Evolutionary conservation across 352 stramenopile genomes (phyloP).

Genomic region (Hyaloperonospora brassicae): DNA sequence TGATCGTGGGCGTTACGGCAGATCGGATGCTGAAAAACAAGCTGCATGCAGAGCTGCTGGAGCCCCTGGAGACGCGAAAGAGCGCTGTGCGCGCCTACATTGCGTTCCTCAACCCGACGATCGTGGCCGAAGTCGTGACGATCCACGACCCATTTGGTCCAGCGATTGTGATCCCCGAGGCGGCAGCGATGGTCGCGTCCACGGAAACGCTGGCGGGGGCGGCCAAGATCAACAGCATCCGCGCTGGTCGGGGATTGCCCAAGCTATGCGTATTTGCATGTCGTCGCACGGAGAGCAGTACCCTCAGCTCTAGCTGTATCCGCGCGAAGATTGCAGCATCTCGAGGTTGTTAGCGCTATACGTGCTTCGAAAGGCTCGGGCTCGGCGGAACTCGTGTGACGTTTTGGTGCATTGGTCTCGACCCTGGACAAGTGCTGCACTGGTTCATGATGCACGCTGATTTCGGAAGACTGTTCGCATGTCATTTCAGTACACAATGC

Average conservation of each 20-base stretch:
- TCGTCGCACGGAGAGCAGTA: slow-evolving; percentile 71
- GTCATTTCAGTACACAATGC: slow-evolving; percentile 1
- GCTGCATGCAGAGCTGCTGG: slow-evolving; percentile 59
- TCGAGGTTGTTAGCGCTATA: slow-evolving; percentile 4
- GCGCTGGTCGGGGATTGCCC: slow-evolving; percentile 41
- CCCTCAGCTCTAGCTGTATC: slow-evolving; percentile 79
- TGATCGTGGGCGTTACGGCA: slow-evolving; percentile 76
- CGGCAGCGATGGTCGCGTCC: slow-evolving; percentile 75
- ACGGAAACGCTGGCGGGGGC: slow-evolving; percentile 73
- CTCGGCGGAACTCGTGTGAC: neutral
- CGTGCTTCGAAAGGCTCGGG: neutral
- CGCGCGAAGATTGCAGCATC: slow-evolving; percentile 49
- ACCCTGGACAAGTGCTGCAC: no score
- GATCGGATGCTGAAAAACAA: slow-evolving; percentile 78
- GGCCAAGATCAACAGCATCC: slow-evolving; percentile 81
- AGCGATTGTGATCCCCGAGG: slow-evolving; percentile 58
- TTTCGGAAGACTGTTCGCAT: neutral
- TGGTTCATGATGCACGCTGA: no score
- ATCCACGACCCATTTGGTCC: slow-evolving; percentile 84
- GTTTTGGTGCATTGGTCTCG: neutral
- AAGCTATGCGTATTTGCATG: slow-evolving; percentile 71
- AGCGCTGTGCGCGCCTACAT: slow-evolving; percentile 53
- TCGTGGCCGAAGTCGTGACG: slow-evolving; percentile 59
- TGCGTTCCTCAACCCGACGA: slow-evolving; percentile 48
- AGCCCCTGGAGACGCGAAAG: slow-evolving; percentile 51